Percentiles rank a stretch among this genome's conserved stretches.
Conservation (phyloP, 805 yeast species). For the Blastobotrys chiropterorum region DNA sequence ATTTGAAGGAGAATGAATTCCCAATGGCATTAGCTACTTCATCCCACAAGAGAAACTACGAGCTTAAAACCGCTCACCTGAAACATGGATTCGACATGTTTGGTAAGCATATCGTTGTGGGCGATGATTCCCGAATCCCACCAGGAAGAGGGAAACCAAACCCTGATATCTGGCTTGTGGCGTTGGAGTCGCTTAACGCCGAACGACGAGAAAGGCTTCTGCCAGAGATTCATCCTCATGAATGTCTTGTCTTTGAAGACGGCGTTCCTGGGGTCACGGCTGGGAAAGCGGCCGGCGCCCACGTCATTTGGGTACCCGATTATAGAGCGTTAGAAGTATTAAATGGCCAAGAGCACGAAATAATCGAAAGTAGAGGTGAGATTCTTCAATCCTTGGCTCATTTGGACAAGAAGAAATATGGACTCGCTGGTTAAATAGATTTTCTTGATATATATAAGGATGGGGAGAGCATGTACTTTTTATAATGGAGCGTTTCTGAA, state of each 20-base stretch:
- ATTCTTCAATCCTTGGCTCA: constrained; percentile 46
- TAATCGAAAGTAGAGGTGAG: constrained; percentile 49
- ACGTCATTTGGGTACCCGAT: constrained; percentile 95
- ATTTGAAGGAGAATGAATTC: constrained; percentile 45
- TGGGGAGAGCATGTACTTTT: not conserved
- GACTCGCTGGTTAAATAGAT: constrained; percentile 10
- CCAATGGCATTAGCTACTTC: constrained; percentile 93
- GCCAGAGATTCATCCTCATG: constrained; percentile 55
- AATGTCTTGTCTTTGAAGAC: constrained; percentile 90
- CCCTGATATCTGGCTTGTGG: constrained; percentile 88
- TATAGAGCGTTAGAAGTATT: constrained; percentile 56
- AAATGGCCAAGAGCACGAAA: constrained; percentile 41
- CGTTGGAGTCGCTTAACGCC: constrained; percentile 62
- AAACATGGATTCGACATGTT: constrained; percentile 58
- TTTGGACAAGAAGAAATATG: constrained; percentile 44
- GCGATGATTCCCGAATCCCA: constrained; percentile 81
- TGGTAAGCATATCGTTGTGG: constrained; percentile 66
- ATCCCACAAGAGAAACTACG: constrained; percentile 54
- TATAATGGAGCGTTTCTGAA: constrained; percentile 59
- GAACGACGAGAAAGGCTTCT: constrained; percentile 40
- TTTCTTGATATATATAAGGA: not conserved
- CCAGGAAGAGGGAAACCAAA: constrained; percentile 86
- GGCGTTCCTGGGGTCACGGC: constrained; percentile 88
- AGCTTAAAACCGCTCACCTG: constrained; percentile 69
- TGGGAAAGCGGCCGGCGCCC: constrained; percentile 76